Evolutionary conservation across 176 grass and related monocot genomes (phyloP).

Genomic region (Rhynchospora tenuis): DNA sequence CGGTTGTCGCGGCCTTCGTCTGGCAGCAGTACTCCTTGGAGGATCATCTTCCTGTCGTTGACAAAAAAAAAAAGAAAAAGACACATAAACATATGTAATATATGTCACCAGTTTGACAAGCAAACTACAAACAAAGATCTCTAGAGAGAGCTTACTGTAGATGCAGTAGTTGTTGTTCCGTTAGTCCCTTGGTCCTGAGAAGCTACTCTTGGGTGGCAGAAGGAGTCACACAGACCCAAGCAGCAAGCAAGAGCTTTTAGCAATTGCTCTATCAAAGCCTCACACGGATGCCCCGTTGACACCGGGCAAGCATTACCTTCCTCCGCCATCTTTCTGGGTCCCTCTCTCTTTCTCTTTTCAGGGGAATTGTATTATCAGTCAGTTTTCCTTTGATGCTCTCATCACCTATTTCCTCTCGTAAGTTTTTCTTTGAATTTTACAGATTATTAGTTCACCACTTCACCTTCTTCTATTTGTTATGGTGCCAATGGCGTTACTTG

Average conservation of each 20-base stretch:
- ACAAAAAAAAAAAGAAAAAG: neutral
- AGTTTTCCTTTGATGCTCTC: neutral
- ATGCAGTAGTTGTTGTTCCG: neutral
- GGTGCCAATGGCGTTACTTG: neutral
- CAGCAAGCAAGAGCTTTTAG: conserved; percentile 11
- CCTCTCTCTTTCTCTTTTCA: neutral
- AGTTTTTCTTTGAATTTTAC: neutral
- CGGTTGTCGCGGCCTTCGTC: conserved; percentile 3
- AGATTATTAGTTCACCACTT: neutral
- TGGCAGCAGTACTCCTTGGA: neutral
- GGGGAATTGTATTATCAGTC: neutral
- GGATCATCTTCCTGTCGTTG: neutral
- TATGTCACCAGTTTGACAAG: neutral
- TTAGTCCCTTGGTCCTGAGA: neutral
- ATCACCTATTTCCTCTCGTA: neutral
- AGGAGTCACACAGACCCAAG: conserved; percentile 13
- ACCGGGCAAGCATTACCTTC: neutral
- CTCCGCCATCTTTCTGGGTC: neutral
- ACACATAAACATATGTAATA: neutral
- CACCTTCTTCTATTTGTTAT: neutral
- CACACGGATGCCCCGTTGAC: conserved; percentile 1
- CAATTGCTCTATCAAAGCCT: conserved; percentile 11
- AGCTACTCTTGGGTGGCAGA: neutral
- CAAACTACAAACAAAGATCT: neutral
- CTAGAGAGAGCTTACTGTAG: conserved; percentile 9